Conservation (phyloP, 1,284 basidiomycete genomes). For the Fomitopsis schrenkii region DNA sequence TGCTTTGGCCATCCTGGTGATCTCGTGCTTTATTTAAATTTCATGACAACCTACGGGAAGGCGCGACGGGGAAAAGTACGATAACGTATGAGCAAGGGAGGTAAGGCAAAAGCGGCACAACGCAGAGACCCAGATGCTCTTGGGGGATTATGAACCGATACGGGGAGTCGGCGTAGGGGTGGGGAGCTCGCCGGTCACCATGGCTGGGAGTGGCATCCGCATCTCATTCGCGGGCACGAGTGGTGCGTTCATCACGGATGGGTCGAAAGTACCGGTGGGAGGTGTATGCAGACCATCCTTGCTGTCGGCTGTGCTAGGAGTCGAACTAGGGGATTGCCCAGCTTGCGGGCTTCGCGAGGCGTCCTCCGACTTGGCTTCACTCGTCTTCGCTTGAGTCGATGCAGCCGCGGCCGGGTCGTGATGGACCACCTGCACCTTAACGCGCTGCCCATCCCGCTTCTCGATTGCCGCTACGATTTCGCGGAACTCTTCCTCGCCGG, state of each 20-base stretch:
- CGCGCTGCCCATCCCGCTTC: slow-evolving; percentile 30
- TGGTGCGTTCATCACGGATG: slow-evolving; percentile 32
- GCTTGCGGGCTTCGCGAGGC: not conserved
- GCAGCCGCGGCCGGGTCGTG: slow-evolving; percentile 4
- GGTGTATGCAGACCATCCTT: slow-evolving; percentile 27
- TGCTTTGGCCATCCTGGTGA: not conserved
- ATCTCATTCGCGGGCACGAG: slow-evolving; percentile 31
- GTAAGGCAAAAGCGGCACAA: not conserved
- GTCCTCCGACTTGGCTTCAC: not conserved
- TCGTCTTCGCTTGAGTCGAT: not conserved
- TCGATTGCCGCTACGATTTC: slow-evolving; percentile 54
- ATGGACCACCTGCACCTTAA: slow-evolving; percentile 10
- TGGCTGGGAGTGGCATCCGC: slow-evolving; percentile 32
- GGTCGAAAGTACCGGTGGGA: slow-evolving; percentile 35
- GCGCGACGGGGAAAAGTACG: not conserved
- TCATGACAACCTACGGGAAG: not conserved
- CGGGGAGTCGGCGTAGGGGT: slow-evolving; percentile 30
- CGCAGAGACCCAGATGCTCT: not conserved
- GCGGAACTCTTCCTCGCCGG: slow-evolving; percentile 58
- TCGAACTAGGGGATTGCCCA: not conserved
- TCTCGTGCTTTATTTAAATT: not conserved
- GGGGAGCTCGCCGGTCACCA: slow-evolving; percentile 23
- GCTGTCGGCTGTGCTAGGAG: not conserved
- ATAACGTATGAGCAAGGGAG: not conserved
- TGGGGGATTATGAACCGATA: not conserved